phyloP scores from a whole-genome alignment of 1,284 basidiomycete genomes.

The Cryptococcus sp. region DNA sequence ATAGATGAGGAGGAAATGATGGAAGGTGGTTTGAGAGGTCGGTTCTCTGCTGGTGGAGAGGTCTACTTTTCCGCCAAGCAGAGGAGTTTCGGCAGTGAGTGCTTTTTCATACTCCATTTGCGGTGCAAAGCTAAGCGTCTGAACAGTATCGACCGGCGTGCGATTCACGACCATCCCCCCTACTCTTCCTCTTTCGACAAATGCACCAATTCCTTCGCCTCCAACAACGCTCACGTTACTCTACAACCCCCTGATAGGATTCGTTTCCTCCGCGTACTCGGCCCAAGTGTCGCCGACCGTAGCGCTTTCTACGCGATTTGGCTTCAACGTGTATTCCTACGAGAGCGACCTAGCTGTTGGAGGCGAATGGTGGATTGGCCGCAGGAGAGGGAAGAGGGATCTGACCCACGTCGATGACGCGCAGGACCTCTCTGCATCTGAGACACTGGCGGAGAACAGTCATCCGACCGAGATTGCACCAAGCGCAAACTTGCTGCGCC shows the following conservation, averaged over 20 bases:
- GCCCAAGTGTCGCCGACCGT: conserved; percentile 83
- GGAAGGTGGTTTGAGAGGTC: conserved; percentile 82
- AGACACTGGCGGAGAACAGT: too few relatives aligned
- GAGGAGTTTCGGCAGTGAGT: conserved; percentile 83
- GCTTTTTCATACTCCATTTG: not conserved
- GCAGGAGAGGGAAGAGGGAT: conserved; percentile 35
- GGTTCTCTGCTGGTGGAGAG: conserved; percentile 90
- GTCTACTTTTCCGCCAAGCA: conserved; percentile 92
- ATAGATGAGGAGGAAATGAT: conserved; percentile 88
- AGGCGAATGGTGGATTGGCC: conserved; percentile 88
- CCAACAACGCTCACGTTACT: conserved; percentile 92
- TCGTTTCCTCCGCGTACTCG: conserved; percentile 87
- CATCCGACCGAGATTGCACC: too few relatives aligned
- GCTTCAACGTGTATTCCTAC: conserved; percentile 96
- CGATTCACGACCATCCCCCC: conserved; percentile 80
- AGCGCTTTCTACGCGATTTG: conserved; percentile 86
- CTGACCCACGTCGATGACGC: not conserved
- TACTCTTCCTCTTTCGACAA: conserved; percentile 46
- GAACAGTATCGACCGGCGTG: conserved; percentile 83
- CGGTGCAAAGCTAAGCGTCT: not conserved
- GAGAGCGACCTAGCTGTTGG: conserved; percentile 94
- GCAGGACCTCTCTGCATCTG: too few relatives aligned
- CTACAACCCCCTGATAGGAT: conserved; percentile 95
- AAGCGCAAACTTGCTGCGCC: too few relatives aligned
- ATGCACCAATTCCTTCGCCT: conserved; percentile 60